Evolutionary conservation across 1,139 yeast species (phyloP).

Genomic region (Pneumocystis murina): DNA sequence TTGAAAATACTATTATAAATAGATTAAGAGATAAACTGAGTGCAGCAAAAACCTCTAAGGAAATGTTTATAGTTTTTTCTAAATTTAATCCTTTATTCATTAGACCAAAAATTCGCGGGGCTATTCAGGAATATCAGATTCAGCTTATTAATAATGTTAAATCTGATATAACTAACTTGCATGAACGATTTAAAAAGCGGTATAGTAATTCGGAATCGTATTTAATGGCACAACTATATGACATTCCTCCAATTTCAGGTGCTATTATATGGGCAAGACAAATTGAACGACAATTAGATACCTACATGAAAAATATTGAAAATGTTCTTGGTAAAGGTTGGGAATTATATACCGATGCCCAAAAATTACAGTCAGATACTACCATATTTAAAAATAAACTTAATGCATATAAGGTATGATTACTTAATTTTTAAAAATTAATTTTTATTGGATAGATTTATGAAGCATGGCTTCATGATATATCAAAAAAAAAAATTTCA

Average conservation of each 20-base stretch:
- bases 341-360: conserved; percentile 62
- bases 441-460: conserved; percentile 21
- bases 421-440: not conserved
- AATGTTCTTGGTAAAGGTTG: conserved; percentile 56
- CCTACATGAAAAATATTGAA: conserved; percentile 32
- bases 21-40: conserved; percentile 30
- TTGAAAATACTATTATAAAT: conserved; percentile 34
- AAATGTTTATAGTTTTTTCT: conserved; percentile 38
- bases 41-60: conserved; percentile 30
- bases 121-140: conserved; percentile 42
- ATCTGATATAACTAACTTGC: conserved; percentile 31
- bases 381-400: conserved; percentile 32
- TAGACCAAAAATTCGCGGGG: conserved; percentile 38
- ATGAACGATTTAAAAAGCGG: conserved; percentile 27
- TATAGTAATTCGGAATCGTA: conserved; percentile 24
- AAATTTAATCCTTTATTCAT: conserved; percentile 34
- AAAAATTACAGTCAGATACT: conserved; percentile 41
- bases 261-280: conserved; percentile 39
- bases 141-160: conserved; percentile 35
- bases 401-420: conserved; percentile 26
- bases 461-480: conserved; percentile 34
- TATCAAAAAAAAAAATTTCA: conserved; percentile 17
- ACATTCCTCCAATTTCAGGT: conserved; percentile 35
- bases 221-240: conserved; percentile 27
- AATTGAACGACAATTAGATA: conserved; percentile 30